phyloP scores from a whole-genome alignment of 2,329 filamentous ascomycete genomes.

The Anthostomella pinea region DNA sequence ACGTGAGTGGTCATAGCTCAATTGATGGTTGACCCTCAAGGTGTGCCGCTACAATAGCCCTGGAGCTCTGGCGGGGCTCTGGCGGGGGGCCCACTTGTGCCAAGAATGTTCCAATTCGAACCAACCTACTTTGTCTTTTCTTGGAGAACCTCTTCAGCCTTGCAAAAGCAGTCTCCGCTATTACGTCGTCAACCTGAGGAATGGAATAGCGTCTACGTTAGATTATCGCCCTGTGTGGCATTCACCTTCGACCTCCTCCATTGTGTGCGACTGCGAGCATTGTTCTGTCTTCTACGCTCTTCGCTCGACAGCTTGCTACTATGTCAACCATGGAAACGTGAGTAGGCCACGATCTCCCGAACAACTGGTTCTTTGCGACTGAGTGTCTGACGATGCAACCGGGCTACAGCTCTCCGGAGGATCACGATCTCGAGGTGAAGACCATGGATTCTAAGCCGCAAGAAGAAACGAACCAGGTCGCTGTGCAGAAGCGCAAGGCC shows the following conservation, averaged over 20 bases:
- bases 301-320: neutral
- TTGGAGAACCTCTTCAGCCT: neutral
- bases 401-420: constrained; percentile 16
- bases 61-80: too few relatives aligned
- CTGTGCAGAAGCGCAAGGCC: constrained; percentile 33
- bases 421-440: constrained; percentile 13
- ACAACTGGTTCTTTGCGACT: constrained; percentile 14
- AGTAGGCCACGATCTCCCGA: constrained; percentile 8
- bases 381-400: constrained; percentile 11
- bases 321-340: constrained; percentile 23
- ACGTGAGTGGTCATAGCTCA: too few relatives aligned
- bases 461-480: constrained; percentile 10
- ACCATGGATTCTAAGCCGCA: constrained; percentile 10
- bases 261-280: too few relatives aligned
- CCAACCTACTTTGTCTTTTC: neutral
- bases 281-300: constrained; percentile 1
- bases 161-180: neutral
- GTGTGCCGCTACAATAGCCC: too few relatives aligned
- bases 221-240: constrained; percentile 1
- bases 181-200: neutral
- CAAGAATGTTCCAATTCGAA: neutral
- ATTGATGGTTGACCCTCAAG: too few relatives aligned
- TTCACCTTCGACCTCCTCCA: neutral
- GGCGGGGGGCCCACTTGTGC: too few relatives aligned
- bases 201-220: neutral